Conservation (phyloP, 345 rosid genomes). For the Kernera saxatilis region DNA sequence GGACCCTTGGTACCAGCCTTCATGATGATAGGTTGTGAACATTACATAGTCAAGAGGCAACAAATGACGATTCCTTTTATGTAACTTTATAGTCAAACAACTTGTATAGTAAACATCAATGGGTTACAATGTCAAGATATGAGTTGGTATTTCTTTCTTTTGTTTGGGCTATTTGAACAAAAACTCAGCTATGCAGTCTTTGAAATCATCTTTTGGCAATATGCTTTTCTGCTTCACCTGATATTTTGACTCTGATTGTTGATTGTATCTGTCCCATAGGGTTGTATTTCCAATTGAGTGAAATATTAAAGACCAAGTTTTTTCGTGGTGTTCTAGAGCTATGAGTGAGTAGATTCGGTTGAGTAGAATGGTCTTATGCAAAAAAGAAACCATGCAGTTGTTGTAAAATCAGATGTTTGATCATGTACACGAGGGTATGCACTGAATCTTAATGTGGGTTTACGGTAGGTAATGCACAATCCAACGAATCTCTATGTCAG, state of each 20-base stretch:
- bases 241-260: constrained; percentile 6
- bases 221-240: constrained; percentile 1
- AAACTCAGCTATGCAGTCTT: background rate
- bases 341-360: background rate
- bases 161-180: background rate
- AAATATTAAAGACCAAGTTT: background rate
- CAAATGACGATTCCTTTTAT: constrained; percentile 4
- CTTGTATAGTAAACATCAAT: constrained; percentile 18
- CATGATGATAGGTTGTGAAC: constrained; percentile 27
- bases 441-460: background rate
- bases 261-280: background rate
- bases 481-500: background rate
- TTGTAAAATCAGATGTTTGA: background rate
- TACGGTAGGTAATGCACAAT: background rate
- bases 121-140: constrained; percentile 1
- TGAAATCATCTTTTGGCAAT: background rate
- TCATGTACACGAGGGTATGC: background rate
- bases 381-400: background rate
- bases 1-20: constrained; percentile 29
- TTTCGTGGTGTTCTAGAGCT: background rate
- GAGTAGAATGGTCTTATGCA: background rate
- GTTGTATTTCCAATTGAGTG: background rate
- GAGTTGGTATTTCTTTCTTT: background rate
- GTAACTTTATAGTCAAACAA: constrained; percentile 19
- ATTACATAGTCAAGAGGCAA: constrained; percentile 24